Evolutionary conservation across 768 basidiomycete genomes (phyloP), one percentile per base, ranked within the genome.

Genomic region (Neoboletus subvelutipes): DNA sequence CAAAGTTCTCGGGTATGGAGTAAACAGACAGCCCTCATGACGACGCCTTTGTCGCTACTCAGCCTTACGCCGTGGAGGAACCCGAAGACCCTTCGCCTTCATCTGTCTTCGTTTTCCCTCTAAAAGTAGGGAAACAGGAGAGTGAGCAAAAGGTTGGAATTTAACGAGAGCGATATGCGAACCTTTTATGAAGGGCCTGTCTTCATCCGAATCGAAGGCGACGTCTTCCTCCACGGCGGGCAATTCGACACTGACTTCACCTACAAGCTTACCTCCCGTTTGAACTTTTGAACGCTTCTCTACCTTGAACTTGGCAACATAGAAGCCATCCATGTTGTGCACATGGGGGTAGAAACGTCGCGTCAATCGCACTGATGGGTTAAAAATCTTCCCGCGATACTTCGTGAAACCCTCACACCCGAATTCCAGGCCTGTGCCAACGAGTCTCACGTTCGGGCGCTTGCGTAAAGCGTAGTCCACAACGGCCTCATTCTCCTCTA

Each of bases 271-370:
- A 15, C 73, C 66, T 39, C 64, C 71, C 5, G 52, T 60, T 53
- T 66, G 67, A 36, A 55, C 66, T 75, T 90, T 94, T 47, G 76
- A 69, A 57, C 87, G 81, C 73, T 85, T 91, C 70, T 85, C 88
- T n/a, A 98, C 87, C 74, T 91, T 95, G 82, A 99, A 92, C 74
- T 98, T 98, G 57, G 96, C 96, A 54, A 98, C 95, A 72, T 83
- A 99, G 81, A 99, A 99, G 6, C 97, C 97, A 71, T 99, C 97
- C 95, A 98, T 97, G 75, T 99, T 99, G 76, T 98, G 95, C 65
- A 97, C 94, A 73, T 98, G 95, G 17, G 95, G 92, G 70, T 94
- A 96, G 73, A 94, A 96, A 58, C 97, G 78, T 63, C 94, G 78
- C 20, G 97, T 97, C 61, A 96, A 73, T 59, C 77, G 80, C 65